A percentile compares a stretch with the other conserved stretches of the same genome.
Evolutionary conservation across 257 asterid species (phyloP).

Genomic region (Ajuga chamaepitys): DNA sequence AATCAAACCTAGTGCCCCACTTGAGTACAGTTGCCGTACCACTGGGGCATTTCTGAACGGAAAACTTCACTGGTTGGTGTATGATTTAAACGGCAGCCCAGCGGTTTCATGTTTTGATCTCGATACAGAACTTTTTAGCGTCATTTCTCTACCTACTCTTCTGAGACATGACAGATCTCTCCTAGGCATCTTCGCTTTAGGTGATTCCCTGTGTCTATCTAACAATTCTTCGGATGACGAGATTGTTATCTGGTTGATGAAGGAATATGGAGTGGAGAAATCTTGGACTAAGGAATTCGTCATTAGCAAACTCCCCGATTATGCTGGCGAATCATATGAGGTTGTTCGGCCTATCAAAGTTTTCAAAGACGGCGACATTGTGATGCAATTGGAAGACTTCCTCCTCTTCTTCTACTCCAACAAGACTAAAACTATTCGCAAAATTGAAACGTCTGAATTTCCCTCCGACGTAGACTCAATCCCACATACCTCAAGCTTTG

Average conservation of each 20-base stretch:
- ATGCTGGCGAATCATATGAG: background rate
- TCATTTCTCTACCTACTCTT: constrained; percentile 5
- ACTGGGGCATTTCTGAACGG: constrained; percentile 26
- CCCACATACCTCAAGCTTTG: constrained; percentile 19
- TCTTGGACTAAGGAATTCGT: background rate
- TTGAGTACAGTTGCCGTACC: background rate
- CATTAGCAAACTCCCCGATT: background rate
- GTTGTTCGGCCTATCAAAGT: constrained; percentile 16
- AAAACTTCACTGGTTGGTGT: constrained; percentile 27
- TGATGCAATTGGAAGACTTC: constrained; percentile 23
- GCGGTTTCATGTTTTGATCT: constrained; percentile 25
- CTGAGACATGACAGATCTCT: background rate
- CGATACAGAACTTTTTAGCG: constrained; percentile 11
- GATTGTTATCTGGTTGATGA: background rate
- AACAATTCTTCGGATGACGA: background rate
- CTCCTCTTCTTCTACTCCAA: constrained; percentile 20
- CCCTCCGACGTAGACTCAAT: background rate
- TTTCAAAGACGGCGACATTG: constrained; percentile 30
- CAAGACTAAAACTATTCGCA: background rate
- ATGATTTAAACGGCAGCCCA: background rate
- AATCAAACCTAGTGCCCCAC: background rate
- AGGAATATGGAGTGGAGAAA: constrained; percentile 1
- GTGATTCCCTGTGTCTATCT: background rate
- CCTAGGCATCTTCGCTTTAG: constrained; percentile 13
- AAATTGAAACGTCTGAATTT: background rate